Conservation (phyloP, 2,329 filamentous ascomycete species). For the Talaromyces sp. region DNA sequence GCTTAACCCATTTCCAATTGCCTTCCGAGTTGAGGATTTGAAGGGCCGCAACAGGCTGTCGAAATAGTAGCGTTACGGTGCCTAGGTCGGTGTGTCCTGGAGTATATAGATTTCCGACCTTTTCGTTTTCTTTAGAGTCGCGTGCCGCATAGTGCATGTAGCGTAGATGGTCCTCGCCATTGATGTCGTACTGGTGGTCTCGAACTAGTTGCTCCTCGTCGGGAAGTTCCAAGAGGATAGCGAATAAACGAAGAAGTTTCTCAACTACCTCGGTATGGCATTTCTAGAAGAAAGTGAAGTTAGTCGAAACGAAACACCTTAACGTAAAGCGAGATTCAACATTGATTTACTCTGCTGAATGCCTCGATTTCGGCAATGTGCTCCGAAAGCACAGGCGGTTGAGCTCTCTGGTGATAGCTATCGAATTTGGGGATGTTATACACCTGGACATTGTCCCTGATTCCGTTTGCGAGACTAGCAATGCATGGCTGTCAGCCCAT, state of each 20-base stretch:
- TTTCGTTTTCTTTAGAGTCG: conserved; percentile 44
- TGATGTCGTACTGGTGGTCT: conserved; percentile 55
- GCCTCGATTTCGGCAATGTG: conserved; percentile 53
- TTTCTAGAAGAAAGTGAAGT: conserved; percentile 16
- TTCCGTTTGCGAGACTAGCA: conserved; percentile 32
- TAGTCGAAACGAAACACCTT: neutral
- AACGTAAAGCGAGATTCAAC: conserved; percentile 13
- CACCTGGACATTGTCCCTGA: conserved; percentile 55
- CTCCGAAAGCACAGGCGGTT: conserved; percentile 46
- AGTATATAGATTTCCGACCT: conserved; percentile 41
- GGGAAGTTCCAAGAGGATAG: conserved; percentile 57
- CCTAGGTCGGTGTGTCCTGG: conserved; percentile 56
- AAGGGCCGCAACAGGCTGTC: conserved; percentile 55
- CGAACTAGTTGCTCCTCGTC: conserved; percentile 55
- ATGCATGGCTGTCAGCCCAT: neutral
- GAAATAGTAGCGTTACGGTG: conserved; percentile 54
- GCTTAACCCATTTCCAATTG: conserved; percentile 49
- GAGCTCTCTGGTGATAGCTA: conserved; percentile 40
- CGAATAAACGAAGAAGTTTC: conserved; percentile 55
- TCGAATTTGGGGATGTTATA: conserved; percentile 59
- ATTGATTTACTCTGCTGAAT: conserved; percentile 39
- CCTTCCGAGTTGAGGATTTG: conserved; percentile 51
- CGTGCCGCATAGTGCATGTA: conserved; percentile 58
- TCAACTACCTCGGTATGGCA: conserved; percentile 29
- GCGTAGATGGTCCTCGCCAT: conserved; percentile 57